phyloP scores from a whole-genome alignment of 352 stramenopile species.

The Lagenidium sp. region DNA sequence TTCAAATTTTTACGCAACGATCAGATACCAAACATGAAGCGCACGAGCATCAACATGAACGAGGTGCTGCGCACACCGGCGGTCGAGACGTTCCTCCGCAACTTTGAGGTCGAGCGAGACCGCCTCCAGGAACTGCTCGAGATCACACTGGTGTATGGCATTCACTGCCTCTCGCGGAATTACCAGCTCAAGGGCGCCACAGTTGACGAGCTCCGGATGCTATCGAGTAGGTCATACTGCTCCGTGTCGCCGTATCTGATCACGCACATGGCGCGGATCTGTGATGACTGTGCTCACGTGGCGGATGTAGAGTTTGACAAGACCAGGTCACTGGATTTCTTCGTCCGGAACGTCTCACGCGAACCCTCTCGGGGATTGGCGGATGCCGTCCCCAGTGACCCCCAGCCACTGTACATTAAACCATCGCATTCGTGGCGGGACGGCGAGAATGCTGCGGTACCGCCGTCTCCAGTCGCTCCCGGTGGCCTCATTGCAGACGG shows the following conservation, averaged over 20 bases:
- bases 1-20: no score
- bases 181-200: constrained; percentile 56
- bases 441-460: constrained; percentile 24
- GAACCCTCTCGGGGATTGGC: not conserved
- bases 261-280: no score
- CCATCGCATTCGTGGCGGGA: constrained; percentile 60
- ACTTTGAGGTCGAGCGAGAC: constrained; percentile 42
- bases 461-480: not conserved
- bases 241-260: no score
- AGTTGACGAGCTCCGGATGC: constrained; percentile 38
- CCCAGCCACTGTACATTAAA: constrained; percentile 31
- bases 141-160: constrained; percentile 61
- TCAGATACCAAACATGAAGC: no score
- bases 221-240: constrained; percentile 60
- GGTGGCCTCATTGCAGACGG: not conserved
- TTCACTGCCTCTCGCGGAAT: constrained; percentile 53
- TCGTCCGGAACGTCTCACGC: constrained; percentile 34
- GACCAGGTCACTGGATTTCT: constrained; percentile 45
- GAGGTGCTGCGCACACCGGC: constrained; percentile 18
- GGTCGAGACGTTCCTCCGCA: constrained; percentile 57
- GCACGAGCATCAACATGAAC: constrained; percentile 9
- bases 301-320: constrained; percentile 25
- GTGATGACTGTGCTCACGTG: not conserved
- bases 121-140: constrained; percentile 54
- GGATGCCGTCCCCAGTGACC: constrained; percentile 1